Conservation (phyloP, 1,139 yeast species). For the Magnusiomyces paraingens region DNA sequence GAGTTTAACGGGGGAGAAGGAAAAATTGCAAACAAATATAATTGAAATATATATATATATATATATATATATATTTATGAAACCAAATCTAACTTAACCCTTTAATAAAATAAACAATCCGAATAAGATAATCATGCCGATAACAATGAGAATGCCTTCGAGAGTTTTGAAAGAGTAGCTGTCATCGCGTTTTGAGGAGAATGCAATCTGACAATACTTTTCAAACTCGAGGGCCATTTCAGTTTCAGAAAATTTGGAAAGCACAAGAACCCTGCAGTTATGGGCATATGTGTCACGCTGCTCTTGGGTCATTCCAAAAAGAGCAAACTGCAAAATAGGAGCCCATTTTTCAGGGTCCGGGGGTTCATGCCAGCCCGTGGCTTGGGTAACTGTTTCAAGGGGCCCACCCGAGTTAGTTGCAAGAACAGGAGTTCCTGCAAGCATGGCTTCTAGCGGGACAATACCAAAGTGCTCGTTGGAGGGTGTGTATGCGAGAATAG, state of each 20-base stretch:
- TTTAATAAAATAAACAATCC: slow-evolving; percentile 15
- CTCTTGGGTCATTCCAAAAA: slow-evolving; percentile 30
- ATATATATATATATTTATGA: slow-evolving; percentile 19
- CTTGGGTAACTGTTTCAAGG: slow-evolving; percentile 60
- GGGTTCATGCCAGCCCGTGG: slow-evolving; percentile 70
- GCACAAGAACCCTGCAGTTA: slow-evolving; percentile 49
- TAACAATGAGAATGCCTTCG: slow-evolving; percentile 15
- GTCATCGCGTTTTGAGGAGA: slow-evolving; percentile 16
- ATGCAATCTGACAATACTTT: slow-evolving; percentile 25
- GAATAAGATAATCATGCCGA: slow-evolving; percentile 11
- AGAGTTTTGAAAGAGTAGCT: slow-evolving; percentile 22
- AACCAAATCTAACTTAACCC: slow-evolving; percentile 43
- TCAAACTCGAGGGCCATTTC: slow-evolving; percentile 57
- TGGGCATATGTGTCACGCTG: slow-evolving; percentile 38
- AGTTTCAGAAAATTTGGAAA: slow-evolving; percentile 50
- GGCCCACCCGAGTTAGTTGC: slow-evolving; percentile 94
- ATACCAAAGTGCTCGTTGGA: slow-evolving; percentile 93
- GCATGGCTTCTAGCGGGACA: slow-evolving; percentile 95
- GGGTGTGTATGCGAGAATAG: slow-evolving; percentile 78
- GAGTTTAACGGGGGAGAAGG: too few species aligned
- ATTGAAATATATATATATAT: too few species aligned
- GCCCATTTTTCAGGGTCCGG: slow-evolving; percentile 60
- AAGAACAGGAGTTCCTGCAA: slow-evolving; percentile 70
- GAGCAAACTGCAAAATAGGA: slow-evolving; percentile 43
- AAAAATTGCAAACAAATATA: too few species aligned